Evolutionary conservation across 179 eudicot genomes (phyloP).

Genomic region (Silene noctiflora): DNA sequence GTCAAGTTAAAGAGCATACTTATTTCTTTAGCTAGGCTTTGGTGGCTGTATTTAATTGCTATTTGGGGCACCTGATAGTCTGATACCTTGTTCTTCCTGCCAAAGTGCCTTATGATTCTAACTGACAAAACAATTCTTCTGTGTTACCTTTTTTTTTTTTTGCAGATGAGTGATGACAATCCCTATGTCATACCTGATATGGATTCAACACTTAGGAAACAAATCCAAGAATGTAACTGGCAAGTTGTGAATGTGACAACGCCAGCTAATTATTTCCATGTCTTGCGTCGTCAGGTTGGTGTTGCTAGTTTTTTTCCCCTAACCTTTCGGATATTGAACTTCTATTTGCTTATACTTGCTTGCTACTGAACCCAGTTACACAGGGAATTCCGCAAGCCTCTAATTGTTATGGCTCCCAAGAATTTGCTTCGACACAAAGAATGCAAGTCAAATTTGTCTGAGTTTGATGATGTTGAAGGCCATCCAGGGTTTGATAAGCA

Average conservation of each 20-base stretch:
- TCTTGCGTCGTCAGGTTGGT: conserved; percentile 51
- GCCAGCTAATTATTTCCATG: conserved; percentile 56
- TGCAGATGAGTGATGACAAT: conserved; percentile 53
- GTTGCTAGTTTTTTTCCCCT: neutral
- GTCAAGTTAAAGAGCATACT: neutral
- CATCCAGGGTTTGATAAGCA: conserved; percentile 46
- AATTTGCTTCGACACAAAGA: conserved; percentile 46
- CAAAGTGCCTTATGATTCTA: neutral
- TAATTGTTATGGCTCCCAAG: conserved; percentile 51
- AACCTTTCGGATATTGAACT: neutral
- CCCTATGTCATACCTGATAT: conserved; percentile 52
- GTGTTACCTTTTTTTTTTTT: neutral
- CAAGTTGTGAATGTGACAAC: conserved; percentile 54
- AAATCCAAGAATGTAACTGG: conserved; percentile 55
- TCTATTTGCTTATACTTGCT: conserved; percentile 18
- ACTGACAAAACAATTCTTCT: conserved; percentile 4
- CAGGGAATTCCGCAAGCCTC: conserved; percentile 55
- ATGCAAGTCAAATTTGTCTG: conserved; percentile 45
- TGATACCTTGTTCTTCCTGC: neutral
- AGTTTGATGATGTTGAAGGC: conserved; percentile 44
- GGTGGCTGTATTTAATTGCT: neutral
- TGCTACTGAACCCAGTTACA: conserved; percentile 34
- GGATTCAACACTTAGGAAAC: conserved; percentile 43
- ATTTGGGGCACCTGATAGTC: neutral
- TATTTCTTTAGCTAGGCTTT: neutral